Base-by-base conservation (phyloP, 2,329 filamentous ascomycete genomes). In the Ramichloridium luteum region DNA sequence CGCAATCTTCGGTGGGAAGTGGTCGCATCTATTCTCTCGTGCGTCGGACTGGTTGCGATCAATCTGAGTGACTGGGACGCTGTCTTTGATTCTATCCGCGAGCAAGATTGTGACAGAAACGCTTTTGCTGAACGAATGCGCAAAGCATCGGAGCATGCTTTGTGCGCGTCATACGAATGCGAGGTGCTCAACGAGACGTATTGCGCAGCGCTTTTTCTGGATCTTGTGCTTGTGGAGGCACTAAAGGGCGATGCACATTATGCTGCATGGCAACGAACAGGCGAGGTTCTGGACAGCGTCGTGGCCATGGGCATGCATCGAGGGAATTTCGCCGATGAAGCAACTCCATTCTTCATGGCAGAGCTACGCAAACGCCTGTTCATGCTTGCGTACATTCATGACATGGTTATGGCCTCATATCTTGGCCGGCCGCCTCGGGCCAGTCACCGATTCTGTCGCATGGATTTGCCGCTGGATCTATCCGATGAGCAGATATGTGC, bases 381-480 rank as follows among this genome's bases (percentile, higher is more conserved):
- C 37, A 42, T 47, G n/a, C 4, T 41, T 23, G 46, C 45, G 5
- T 55, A 53, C 31, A 47, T 47, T 3, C 49, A 49, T 15, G 53
- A 56, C 41, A 56, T 55, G 36, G 37, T 40, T 5, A 37, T 51
- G 4, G 50, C 53, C 1, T 47, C 50, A 3, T 55, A 54, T 28
- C 39, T 56, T 2, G 53, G 72, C 0, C 55, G 70, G 1, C 72
- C 72, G 1, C 72, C 71, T 0, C 48, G 65, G 27, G 31, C 53
- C 3, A 47, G 44, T 8, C 60, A 68, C 16, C 61, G 67, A 2
- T 75, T 73, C 43, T 67, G 62, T 28, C 61, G 61, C 5, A 61
- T 70, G 2, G 67, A 70, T 11, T 46, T 65, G 2, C 70, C 72
- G 0, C 52, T 75, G 0, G 72, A 75, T 41, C 46, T 77, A 0